These are phyloP conservation scores for Trametes coccinea DNA, from an alignment of 768 basidiomycete genomes.

Conservation along the genomic window DNA sequence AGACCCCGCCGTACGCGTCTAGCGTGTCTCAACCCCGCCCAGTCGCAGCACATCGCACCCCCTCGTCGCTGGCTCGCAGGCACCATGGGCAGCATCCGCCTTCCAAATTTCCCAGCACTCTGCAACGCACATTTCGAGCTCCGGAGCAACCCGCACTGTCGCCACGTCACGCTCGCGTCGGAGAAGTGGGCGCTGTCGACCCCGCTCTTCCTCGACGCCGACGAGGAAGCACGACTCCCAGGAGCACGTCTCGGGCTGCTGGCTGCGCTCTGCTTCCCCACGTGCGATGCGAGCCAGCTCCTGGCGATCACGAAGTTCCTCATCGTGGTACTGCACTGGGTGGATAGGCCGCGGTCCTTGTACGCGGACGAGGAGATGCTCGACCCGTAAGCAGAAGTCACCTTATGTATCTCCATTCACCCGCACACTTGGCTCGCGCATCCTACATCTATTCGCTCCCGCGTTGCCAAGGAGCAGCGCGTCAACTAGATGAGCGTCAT, in stretches of 20 bases:
- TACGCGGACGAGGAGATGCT: conserved; percentile 19
- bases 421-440: neutral
- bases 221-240: conserved; percentile 23
- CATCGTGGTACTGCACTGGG: conserved; percentile 3
- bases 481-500: neutral
- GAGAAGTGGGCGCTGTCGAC: conserved; percentile 26
- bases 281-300: conserved; percentile 57
- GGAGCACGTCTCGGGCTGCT: conserved; percentile 50
- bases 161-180: conserved; percentile 21
- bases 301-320: conserved; percentile 43
- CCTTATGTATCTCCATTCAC: neutral
- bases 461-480: neutral
- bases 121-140: conserved; percentile 29
- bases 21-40: neutral
- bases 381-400: conserved; percentile 22
- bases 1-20: neutral
- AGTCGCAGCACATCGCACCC: neutral
- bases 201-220: conserved; percentile 20
- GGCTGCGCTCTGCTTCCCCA: conserved; percentile 60
- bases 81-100: conserved; percentile 27
- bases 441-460: neutral
- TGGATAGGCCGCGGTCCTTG: conserved; percentile 28
- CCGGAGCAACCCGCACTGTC: conserved; percentile 30
- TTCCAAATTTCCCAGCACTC: conserved; percentile 29
- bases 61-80: neutral